Conservation (phyloP, 495 filamentous ascomycete genomes). For the Arthonia radiata region DNA sequence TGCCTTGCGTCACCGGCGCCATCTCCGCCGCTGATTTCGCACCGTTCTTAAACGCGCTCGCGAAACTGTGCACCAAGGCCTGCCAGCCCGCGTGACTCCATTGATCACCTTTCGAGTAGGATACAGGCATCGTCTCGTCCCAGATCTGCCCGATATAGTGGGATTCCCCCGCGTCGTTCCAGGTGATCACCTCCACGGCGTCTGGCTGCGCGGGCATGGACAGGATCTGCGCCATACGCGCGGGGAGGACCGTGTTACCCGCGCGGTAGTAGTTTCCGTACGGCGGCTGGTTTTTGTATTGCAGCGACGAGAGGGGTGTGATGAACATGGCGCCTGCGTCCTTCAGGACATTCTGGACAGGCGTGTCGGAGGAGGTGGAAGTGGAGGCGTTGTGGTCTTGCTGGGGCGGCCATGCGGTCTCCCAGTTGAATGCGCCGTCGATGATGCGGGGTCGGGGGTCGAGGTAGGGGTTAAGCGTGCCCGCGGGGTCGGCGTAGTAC, state of each 20-base stretch:
- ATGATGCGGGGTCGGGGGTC: no score
- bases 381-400: no score
- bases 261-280: slow-evolving; percentile 17
- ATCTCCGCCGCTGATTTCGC: no score
- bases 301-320: slow-evolving; percentile 13
- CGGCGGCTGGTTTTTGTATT: slow-evolving; percentile 18
- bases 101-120: no score
- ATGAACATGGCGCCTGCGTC: no score
- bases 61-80: slow-evolving; percentile 12
- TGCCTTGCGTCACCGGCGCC: no score
- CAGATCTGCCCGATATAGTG: slow-evolving; percentile 22
- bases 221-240: slow-evolving; percentile 11
- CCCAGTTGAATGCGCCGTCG: no score
- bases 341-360: no score
- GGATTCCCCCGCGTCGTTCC: slow-evolving; percentile 20
- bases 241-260: slow-evolving; percentile 16
- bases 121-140: slow-evolving; percentile 8
- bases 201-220: slow-evolving; percentile 8
- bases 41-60: slow-evolving; percentile 14
- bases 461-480: no score
- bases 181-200: slow-evolving; percentile 13
- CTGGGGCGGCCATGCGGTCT: no score
- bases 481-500: no score
- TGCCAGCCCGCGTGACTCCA: slow-evolving; percentile 17
- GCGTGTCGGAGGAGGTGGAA: no score